Evolutionary conservation across 2,329 filamentous ascomycete genomes (phyloP).

Genomic region (Phialophora tarda): DNA sequence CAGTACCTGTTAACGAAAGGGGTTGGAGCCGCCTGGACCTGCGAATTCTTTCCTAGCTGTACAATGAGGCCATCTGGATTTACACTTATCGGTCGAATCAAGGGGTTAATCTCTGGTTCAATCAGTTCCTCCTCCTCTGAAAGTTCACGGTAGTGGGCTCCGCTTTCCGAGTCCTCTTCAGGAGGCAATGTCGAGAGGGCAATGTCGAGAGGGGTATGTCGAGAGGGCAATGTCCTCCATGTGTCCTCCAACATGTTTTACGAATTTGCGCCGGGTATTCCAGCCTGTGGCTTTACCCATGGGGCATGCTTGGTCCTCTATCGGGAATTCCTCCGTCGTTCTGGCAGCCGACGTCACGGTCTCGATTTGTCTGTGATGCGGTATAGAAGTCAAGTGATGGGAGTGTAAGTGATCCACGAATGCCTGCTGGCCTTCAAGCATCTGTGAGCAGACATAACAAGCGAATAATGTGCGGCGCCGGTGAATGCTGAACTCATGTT

Average conservation of each 20-base stretch:
- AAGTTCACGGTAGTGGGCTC: background rate
- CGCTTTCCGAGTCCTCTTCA: background rate
- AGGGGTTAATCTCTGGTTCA: no score
- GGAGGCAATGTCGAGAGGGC: background rate
- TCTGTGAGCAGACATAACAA: background rate
- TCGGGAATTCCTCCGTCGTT: background rate
- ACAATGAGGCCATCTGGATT: no score
- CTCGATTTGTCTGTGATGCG: background rate
- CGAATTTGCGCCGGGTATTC: background rate
- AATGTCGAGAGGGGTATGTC: constrained; percentile 7
- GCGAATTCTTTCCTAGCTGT: no score
- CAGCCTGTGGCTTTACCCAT: background rate
- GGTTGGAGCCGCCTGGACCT: no score
- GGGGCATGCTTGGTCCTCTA: background rate
- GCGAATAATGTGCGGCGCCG: background rate
- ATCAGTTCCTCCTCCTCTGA: background rate
- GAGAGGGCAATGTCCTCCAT: constrained; percentile 1
- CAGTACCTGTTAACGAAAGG: no score
- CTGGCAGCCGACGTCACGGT: background rate
- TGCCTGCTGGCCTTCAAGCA: background rate
- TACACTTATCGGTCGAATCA: no score
- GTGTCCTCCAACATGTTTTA: background rate
- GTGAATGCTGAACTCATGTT: background rate
- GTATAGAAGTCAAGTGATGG: no score
- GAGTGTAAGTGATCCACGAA: no score